Evolutionary conservation across 148 eudicot species (phyloP), one percentile per base, ranked within the genome.

Genomic region (Polygonum aviculare): DNA sequence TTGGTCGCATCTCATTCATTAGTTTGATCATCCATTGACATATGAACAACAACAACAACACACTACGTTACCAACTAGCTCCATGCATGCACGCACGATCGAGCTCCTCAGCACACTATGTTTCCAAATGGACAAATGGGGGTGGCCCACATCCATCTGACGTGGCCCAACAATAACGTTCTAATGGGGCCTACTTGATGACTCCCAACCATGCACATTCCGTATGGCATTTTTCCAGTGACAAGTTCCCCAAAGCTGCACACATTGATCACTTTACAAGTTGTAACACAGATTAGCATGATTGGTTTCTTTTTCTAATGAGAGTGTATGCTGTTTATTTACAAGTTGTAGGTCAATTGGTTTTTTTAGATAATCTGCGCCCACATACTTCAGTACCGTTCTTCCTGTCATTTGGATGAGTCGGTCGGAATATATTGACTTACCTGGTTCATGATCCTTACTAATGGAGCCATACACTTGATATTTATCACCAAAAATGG

Each of bases 1-100:
- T 60, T 60, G 67, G 67, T 22, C 11, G 67, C 67, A 60, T 15
- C 15, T 60, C 67, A 60, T 60, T 60, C 33, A 60, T 60, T 48
- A 3, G 2, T 48, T 26, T 26, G 31, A 26, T 26, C 31, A 26
- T 26, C 31, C 31, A 26, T 26, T 26, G 31, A 26, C 31, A 26
- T 26, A 26, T 26, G 31, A 26, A 26, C 31, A 26, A 26, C 15
- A 9, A 47, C 50, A 48, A 47, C 8, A 40, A 8, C 6, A 57
- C 63, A 57, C 57, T 51, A 16, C 14, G 16, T 26, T 60, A 60
- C 38, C 67, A 26, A 22, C 60, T 41, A 50, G 12, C 15, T 60
- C 36, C 67, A 60, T 60, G 67, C 67, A 26, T 26, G 31, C 31
- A 26, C 31, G 31, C 31, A 26, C 31, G 31, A 26, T 26, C 31